phyloP scores from a whole-genome alignment of 352 stramenopile species.

The Phytophthora pistaciae region DNA sequence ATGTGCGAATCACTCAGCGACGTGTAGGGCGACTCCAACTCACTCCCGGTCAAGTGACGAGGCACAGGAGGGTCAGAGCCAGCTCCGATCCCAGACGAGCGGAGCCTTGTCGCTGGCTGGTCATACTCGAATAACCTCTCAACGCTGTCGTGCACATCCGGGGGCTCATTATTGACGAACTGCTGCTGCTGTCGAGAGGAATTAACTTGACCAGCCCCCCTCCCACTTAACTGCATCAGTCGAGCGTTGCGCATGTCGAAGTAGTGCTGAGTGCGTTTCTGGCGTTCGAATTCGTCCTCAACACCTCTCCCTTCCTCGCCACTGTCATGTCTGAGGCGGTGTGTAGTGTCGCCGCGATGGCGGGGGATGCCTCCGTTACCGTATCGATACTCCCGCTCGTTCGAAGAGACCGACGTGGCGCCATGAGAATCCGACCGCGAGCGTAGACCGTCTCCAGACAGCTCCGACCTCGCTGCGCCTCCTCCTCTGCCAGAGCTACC shows the following conservation, averaged over 20 bases:
- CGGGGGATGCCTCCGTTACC: conserved; percentile 20
- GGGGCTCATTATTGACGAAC: not conserved
- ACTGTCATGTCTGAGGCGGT: conserved; percentile 13
- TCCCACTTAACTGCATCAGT: conserved; percentile 27
- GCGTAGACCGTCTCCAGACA: conserved; percentile 27
- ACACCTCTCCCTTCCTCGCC: conserved; percentile 13
- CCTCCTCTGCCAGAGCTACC: conserved; percentile 7
- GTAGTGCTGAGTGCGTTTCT: conserved; percentile 37
- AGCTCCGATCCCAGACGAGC: conserved; percentile 14
- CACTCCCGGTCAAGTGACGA: conserved; percentile 1
- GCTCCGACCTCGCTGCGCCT: conserved; percentile 24
- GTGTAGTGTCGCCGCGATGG: conserved; percentile 11
- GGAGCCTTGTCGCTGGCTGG: conserved; percentile 8
- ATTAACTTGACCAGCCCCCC: not conserved
- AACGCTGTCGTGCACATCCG: conserved; percentile 5
- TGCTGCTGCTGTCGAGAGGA: not conserved
- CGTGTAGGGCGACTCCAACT: conserved; percentile 34
- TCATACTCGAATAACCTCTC: conserved; percentile 25
- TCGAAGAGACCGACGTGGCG: not conserved
- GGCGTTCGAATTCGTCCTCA: conserved; percentile 17
- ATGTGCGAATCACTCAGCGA: conserved; percentile 33
- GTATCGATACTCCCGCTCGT: conserved; percentile 16
- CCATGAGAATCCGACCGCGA: conserved; percentile 26
- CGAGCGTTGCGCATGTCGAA: conserved; percentile 41
- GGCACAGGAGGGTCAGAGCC: conserved; percentile 19